phyloP scores from a whole-genome alignment of 1,139 yeast species.

The Taiozyma onychis region DNA sequence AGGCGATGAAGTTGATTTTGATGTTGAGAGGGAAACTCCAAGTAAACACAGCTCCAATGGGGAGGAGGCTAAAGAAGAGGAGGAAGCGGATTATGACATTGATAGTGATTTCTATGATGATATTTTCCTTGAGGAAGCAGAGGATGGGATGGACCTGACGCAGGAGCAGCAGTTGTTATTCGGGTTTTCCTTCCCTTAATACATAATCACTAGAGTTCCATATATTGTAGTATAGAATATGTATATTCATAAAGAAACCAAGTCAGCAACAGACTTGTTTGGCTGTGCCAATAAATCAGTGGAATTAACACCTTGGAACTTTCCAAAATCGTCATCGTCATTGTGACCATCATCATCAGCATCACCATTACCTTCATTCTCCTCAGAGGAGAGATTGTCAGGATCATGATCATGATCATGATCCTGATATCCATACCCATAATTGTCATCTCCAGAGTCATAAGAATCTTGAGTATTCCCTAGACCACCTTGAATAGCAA shows the following conservation, averaged over 20 bases:
- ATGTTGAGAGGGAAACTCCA: too few species aligned
- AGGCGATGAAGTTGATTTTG: background rate
- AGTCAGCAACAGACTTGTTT: background rate
- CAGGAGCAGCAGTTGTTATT: background rate
- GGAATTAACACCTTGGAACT: conserved; percentile 23
- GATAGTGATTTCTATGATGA: background rate
- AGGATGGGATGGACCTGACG: background rate
- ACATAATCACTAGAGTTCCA: background rate
- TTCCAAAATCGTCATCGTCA: conserved; percentile 27
- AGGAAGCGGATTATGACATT: background rate
- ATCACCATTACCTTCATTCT: background rate
- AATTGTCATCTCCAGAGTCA: conserved; percentile 14
- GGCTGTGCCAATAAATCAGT: background rate
- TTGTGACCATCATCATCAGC: background rate
- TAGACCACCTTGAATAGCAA: background rate
- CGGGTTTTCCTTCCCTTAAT: background rate
- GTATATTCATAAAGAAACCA: background rate
- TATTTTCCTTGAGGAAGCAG: background rate
- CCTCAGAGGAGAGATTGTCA: conserved; percentile 1
- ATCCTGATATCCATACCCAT: background rate
- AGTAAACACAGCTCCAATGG: background rate
- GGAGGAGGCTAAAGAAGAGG: background rate
- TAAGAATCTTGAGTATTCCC: conserved; percentile 14
- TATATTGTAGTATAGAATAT: background rate
- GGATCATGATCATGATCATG: background rate